Percentiles rank a stretch among this genome's conserved stretches.
Evolutionary conservation across 257 asterid genomes (phyloP).

Genomic region (Paulownia fortunei): DNA sequence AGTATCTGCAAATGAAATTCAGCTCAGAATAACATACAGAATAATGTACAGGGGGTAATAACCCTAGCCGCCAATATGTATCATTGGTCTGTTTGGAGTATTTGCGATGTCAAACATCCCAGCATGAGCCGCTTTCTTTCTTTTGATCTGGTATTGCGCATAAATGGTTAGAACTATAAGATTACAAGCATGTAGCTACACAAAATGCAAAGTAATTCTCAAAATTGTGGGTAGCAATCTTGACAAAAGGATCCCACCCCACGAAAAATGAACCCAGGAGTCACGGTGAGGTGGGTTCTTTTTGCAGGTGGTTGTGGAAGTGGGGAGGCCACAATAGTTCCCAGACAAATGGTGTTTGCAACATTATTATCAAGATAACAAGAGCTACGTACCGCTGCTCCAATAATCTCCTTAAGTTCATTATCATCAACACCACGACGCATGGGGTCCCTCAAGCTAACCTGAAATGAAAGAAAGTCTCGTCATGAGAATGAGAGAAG

Average conservation of each 20-base stretch:
- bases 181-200: not conserved
- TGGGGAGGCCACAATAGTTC: not conserved
- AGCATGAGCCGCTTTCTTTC: slow-evolving; percentile 94
- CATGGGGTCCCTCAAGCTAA: slow-evolving; percentile 87
- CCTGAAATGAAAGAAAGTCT: slow-evolving; percentile 48
- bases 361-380: slow-evolving; percentile 27
- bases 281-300: not conserved
- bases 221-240: not conserved
- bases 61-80: slow-evolving; percentile 83
- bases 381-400: slow-evolving; percentile 64
- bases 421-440: slow-evolving; percentile 74
- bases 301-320: not conserved
- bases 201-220: not conserved
- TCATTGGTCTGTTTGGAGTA: slow-evolving; percentile 94
- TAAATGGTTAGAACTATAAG: slow-evolving; percentile 25
- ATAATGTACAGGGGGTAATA: slow-evolving; percentile 17
- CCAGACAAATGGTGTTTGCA: not conserved
- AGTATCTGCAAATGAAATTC: not conserved
- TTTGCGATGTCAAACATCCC: slow-evolving; percentile 89
- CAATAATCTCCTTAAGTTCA: slow-evolving; percentile 73
- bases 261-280: not conserved
- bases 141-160: slow-evolving; percentile 62
- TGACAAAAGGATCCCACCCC: not conserved
- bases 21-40: slow-evolving; percentile 21
- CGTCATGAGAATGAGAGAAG: not conserved